Evolutionary conservation across 257 asterid species (phyloP).

Genomic region (Primulina tabacum): DNA sequence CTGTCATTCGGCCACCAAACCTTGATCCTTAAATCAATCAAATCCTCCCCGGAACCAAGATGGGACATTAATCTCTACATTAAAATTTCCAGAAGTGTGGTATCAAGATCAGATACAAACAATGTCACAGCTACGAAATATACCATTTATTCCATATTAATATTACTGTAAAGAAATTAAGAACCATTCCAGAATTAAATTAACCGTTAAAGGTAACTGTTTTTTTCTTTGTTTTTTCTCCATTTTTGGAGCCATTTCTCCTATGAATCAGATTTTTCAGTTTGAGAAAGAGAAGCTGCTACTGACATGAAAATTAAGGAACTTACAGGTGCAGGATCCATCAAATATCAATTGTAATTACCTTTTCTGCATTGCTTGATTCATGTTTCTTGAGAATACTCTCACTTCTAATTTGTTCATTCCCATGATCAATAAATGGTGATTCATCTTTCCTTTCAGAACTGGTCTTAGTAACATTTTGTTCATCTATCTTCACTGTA

Average conservation of each 20-base stretch:
- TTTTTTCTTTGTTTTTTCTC: too few species aligned
- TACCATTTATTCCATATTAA: too few species aligned
- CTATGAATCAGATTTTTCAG: background rate
- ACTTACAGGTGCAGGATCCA: slow-evolving; percentile 2
- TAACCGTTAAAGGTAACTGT: too few species aligned
- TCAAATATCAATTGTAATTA: slow-evolving; percentile 11
- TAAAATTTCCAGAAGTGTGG: background rate
- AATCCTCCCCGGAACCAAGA: background rate
- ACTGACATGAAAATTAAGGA: background rate
- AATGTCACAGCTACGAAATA: background rate
- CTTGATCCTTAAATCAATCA: background rate
- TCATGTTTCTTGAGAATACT: background rate
- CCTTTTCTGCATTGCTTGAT: slow-evolving; percentile 18
- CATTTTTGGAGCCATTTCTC: background rate
- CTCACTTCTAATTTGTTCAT: slow-evolving; percentile 4
- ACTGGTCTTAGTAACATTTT: slow-evolving; percentile 8
- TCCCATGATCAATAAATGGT: slow-evolving; percentile 10
- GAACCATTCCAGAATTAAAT: background rate
- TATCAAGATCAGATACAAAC: too few species aligned
- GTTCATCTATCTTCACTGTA: slow-evolving; percentile 21
- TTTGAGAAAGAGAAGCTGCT: background rate
- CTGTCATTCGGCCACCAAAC: background rate
- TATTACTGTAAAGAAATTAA: background rate
- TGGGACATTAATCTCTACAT: background rate
- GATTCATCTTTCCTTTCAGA: slow-evolving; percentile 16